Evolutionary conservation across 805 yeast genomes (phyloP).

Genomic region (Saccharomycopsis selenospora): DNA sequence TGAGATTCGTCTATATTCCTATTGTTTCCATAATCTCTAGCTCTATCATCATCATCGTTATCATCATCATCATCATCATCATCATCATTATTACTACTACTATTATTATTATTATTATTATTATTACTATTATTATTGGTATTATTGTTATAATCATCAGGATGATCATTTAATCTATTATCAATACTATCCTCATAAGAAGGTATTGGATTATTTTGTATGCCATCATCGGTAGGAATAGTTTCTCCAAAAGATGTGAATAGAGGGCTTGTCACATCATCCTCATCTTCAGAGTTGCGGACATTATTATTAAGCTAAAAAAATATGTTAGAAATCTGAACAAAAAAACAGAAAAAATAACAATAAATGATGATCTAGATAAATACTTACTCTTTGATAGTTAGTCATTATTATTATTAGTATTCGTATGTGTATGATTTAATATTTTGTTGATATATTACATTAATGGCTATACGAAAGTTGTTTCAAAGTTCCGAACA

Average conservation of each 20-base stretch:
- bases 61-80: constrained; percentile 9
- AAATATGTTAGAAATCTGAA: constrained; percentile 4
- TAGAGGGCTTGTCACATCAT: not conserved
- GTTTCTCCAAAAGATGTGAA: constrained; percentile 3
- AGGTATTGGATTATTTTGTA: not conserved
- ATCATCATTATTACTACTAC: no score
- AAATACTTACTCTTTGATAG: constrained; percentile 17
- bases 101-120: no score
- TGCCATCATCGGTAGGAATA: constrained; percentile 2
- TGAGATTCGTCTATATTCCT: constrained; percentile 7
- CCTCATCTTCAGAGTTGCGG: not conserved
- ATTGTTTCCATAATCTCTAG: not conserved
- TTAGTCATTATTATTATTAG: no score
- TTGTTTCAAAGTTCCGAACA: no score
- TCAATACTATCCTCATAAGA: not conserved
- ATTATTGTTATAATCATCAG: no score
- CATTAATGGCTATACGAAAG: no score
- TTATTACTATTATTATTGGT: no score
- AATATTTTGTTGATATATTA: no score
- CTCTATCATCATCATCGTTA: constrained; percentile 2
- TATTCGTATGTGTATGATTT: no score
- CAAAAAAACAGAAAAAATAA: not conserved
- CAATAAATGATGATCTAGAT: not conserved
- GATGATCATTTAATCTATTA: no score
- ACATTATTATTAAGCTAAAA: constrained; percentile 4